Conservation (phyloP, 2,329 filamentous ascomycete genomes). For the Pyrenochaeta sp. region DNA sequence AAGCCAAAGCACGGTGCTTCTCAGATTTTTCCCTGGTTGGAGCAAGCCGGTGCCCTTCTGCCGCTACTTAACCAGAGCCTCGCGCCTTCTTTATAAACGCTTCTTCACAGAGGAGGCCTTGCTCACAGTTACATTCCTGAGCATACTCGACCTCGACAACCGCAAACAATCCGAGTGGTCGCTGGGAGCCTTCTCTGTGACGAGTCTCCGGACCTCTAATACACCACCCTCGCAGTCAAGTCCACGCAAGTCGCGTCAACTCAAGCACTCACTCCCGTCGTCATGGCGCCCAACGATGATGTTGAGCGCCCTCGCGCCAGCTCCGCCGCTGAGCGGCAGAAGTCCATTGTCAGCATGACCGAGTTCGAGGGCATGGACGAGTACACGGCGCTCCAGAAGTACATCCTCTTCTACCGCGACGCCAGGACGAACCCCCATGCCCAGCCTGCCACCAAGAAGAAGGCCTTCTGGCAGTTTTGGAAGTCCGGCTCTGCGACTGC, state of each 20-base stretch:
- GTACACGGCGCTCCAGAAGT: slow-evolving; percentile 71
- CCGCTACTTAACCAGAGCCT: slow-evolving; percentile 31
- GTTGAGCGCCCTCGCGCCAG: slow-evolving; percentile 43
- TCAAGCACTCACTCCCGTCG: slow-evolving; percentile 26
- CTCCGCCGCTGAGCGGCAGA: slow-evolving; percentile 40
- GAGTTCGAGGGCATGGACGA: slow-evolving; percentile 63
- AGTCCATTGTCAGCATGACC: slow-evolving; percentile 44
- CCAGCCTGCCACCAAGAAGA: slow-evolving; percentile 56
- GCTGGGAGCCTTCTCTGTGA: slow-evolving; percentile 40
- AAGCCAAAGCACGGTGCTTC: slow-evolving; percentile 25
- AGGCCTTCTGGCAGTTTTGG: slow-evolving; percentile 68
- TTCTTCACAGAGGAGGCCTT: slow-evolving; percentile 39
- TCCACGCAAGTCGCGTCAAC: too few relatives aligned
- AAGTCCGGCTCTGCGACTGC: slow-evolving; percentile 42
- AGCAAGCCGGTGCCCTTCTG: slow-evolving; percentile 15
- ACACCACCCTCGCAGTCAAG: slow-evolving; percentile 13
- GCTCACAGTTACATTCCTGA: slow-evolving; percentile 37
- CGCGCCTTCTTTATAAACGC: slow-evolving; percentile 21
- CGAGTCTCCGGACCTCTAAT: slow-evolving; percentile 23
- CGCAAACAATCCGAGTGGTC: slow-evolving; percentile 22
- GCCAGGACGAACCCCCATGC: slow-evolving; percentile 59
- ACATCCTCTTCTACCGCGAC: slow-evolving; percentile 72
- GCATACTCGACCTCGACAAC: slow-evolving; percentile 35
- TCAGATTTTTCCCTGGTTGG: slow-evolving; percentile 41
- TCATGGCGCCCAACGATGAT: slow-evolving; percentile 41